Evolutionary conservation across 1,284 basidiomycete species (phyloP).

Genomic region (Leccinum fuscescens): DNA sequence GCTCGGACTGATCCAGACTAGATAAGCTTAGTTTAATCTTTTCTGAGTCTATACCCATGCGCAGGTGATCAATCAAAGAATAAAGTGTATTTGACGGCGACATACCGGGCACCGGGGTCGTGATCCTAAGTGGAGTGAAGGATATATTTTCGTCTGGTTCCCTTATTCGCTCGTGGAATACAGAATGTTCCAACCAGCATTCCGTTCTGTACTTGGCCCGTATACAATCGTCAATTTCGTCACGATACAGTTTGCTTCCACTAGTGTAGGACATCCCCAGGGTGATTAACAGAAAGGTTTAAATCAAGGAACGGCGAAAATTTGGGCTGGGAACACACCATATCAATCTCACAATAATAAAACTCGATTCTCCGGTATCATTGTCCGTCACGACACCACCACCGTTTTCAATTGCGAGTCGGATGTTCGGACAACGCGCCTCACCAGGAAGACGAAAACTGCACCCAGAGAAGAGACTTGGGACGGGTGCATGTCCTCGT

Average conservation of each 20-base stretch:
- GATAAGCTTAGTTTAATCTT: constrained; percentile 59
- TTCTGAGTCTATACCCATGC: constrained; percentile 43
- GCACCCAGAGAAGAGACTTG: constrained; percentile 50
- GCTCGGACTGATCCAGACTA: constrained; percentile 64
- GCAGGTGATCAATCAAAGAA: constrained; percentile 5
- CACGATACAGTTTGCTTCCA: constrained; percentile 58
- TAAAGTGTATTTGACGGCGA: neutral
- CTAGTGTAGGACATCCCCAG: constrained; percentile 33
- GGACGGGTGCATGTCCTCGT: neutral
- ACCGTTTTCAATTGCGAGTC: constrained; percentile 54
- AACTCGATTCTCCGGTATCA: constrained; percentile 52
- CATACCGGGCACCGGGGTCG: constrained; percentile 52
- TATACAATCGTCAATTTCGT: constrained; percentile 45
- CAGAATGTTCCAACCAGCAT: constrained; percentile 78
- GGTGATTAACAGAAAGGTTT: neutral
- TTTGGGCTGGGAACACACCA: constrained; percentile 45
- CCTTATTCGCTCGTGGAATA: constrained; percentile 66
- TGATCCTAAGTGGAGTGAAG: constrained; percentile 58
- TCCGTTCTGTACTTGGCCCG: constrained; percentile 69
- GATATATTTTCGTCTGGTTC: constrained; percentile 56
- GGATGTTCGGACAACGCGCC: constrained; percentile 53
- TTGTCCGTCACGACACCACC: constrained; percentile 50
- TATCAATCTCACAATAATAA: constrained; percentile 66
- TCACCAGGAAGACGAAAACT: constrained; percentile 63
- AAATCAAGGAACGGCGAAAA: neutral